Evolutionary conservation across 345 rosid species (phyloP).

Genomic region (Corymbia maculata): DNA sequence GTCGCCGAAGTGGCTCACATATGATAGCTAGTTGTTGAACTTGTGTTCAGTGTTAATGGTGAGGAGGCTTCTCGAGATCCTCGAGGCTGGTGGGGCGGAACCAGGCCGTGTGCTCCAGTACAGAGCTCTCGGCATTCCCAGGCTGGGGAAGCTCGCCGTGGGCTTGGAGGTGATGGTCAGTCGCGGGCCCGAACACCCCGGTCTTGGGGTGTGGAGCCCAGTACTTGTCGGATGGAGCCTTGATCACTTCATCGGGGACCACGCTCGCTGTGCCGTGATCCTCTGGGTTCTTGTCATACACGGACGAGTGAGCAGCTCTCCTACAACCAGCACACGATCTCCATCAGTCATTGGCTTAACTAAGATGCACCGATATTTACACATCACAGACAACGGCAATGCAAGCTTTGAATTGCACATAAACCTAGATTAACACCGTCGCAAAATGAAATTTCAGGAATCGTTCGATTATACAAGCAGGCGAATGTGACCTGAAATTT

Average conservation of each 20-base stretch:
- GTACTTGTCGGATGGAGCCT: slow-evolving; percentile 58
- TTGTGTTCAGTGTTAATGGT: neutral
- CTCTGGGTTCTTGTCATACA: slow-evolving; percentile 79
- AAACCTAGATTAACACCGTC: neutral
- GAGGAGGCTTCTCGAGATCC: slow-evolving; percentile 70
- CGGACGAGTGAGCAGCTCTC: slow-evolving; percentile 46
- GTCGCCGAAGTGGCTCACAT: neutral
- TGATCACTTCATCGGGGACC: slow-evolving; percentile 68
- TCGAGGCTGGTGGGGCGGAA: slow-evolving; percentile 90
- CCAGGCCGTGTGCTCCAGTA: slow-evolving; percentile 82
- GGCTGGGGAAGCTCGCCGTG: neutral
- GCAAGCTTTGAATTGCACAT: neutral
- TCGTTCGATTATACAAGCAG: neutral
- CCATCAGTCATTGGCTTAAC: neutral
- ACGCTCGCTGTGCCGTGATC: slow-evolving; percentile 36
- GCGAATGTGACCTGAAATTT: neutral
- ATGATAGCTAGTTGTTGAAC: neutral
- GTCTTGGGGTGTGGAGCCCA: slow-evolving; percentile 97
- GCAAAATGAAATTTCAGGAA: neutral
- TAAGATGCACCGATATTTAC: neutral
- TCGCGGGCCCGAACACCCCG: slow-evolving; percentile 79
- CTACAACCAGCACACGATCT: slow-evolving; percentile 1
- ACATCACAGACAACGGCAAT: neutral
- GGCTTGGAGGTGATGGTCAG: slow-evolving; percentile 14
- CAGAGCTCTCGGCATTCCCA: slow-evolving; percentile 8